A percentile compares a stretch with the other conserved stretches of the same genome.
Conservation (phyloP, 306 rosid species). For the Malus sieversii region DNA sequence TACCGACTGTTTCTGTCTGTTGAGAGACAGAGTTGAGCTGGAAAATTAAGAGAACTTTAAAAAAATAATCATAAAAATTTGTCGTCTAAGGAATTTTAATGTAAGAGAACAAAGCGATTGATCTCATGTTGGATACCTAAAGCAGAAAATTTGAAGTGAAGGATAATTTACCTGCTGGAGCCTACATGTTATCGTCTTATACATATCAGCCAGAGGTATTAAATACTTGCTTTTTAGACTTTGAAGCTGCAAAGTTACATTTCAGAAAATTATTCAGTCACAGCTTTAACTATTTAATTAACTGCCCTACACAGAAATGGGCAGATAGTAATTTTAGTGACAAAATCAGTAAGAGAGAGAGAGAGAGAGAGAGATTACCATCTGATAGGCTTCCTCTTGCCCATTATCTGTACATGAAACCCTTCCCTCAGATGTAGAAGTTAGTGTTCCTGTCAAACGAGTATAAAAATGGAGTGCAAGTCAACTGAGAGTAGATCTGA, state of each 20-base stretch:
- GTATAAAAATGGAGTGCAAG: conserved; percentile 12
- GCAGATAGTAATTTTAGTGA: background rate
- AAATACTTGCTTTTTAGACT: conserved; percentile 1
- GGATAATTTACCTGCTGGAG: conserved; percentile 49
- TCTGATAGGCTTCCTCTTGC: conserved; percentile 69
- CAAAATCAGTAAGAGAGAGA: background rate
- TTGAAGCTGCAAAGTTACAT: conserved; percentile 23
- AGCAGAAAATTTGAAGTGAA: background rate
- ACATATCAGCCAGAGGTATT: conserved; percentile 32
- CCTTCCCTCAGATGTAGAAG: conserved; percentile 56
- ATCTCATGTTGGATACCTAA: background rate
- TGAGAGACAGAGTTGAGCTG: conserved; percentile 59
- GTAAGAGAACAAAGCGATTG: background rate
- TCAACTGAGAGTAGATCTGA: background rate
- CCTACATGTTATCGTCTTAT: conserved; percentile 38
- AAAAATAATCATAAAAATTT: background rate
- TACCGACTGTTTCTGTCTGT: conserved; percentile 45
- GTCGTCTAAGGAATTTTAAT: background rate
- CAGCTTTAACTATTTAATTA: background rate
- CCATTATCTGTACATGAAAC: conserved; percentile 53
- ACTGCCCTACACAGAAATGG: background rate
- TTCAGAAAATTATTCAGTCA: background rate
- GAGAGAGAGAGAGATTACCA: conserved; percentile 31
- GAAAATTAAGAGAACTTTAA: background rate
- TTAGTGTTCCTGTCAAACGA: conserved; percentile 43